phyloP scores from a whole-genome alignment of 352 stramenopile species.

The Phytopythium vexans region DNA sequence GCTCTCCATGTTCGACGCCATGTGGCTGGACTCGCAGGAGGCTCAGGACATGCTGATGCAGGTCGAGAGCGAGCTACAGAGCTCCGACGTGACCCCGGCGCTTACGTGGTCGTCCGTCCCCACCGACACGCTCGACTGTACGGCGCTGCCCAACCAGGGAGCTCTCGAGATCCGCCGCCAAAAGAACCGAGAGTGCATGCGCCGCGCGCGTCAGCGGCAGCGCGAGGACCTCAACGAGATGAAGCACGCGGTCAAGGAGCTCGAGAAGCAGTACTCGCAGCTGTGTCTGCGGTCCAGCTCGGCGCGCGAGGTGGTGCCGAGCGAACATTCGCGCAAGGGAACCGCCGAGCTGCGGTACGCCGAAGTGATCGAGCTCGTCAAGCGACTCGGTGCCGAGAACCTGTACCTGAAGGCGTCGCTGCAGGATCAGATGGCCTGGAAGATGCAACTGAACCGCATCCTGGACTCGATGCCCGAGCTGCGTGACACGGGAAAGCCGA shows the following conservation, averaged over 20 bases:
- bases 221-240: slow-evolving; percentile 18
- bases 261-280: slow-evolving; percentile 22
- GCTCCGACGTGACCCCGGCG: too few relatives aligned
- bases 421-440: slow-evolving; percentile 37
- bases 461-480: slow-evolving; percentile 36
- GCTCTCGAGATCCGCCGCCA: slow-evolving; percentile 26
- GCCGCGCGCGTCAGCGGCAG: slow-evolving; percentile 24
- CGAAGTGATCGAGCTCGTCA: slow-evolving; percentile 26
- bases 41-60: too few relatives aligned
- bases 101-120: too few relatives aligned
- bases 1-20: too few relatives aligned
- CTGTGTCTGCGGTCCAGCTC: slow-evolving; percentile 20
- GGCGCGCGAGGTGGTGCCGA: too few relatives aligned
- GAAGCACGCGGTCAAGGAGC: slow-evolving; percentile 15
- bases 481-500: slow-evolving; percentile 14
- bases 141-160: slow-evolving; percentile 16
- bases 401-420: slow-evolving; percentile 39
- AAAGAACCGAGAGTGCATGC: slow-evolving; percentile 33
- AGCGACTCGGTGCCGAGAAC: too few relatives aligned
- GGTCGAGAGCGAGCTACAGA: too few relatives aligned
- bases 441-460: slow-evolving; percentile 35
- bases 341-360: too few relatives aligned
- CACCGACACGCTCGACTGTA: too few relatives aligned
- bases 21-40: too few relatives aligned
- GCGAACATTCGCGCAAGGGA: too few relatives aligned